Percentiles rank a stretch among this genome's conserved stretches.
Conservation (phyloP, 2,329 filamentous ascomycete genomes). For the Penicillium sp. region DNA sequence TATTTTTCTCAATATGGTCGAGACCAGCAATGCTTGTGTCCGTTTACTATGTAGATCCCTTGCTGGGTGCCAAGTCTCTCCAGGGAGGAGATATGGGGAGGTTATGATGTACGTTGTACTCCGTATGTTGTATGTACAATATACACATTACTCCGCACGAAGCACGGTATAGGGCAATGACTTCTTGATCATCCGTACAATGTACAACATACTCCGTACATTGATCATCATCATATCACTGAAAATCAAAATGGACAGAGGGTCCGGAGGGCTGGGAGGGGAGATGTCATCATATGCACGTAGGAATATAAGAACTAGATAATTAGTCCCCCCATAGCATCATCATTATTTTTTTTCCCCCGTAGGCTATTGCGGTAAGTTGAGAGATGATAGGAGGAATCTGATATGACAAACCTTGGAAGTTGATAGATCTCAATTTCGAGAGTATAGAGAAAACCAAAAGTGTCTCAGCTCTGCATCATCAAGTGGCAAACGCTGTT, state of each 20-base stretch:
- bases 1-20: neutral
- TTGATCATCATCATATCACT: conserved; percentile 6
- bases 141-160: too few species aligned
- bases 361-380: neutral
- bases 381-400: neutral
- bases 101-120: conserved; percentile 1
- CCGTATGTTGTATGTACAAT: neutral
- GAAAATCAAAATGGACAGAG: conserved; percentile 2
- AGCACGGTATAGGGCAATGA: neutral
- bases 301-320: conserved; percentile 5
- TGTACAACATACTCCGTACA: neutral
- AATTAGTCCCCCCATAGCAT: conserved; percentile 8
- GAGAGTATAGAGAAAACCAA: neutral
- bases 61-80: conserved; percentile 16
- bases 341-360: conserved; percentile 9
- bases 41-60: conserved; percentile 13
- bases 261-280: conserved; percentile 4
- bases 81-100: neutral
- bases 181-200: neutral
- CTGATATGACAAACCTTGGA: neutral
- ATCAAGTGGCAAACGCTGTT: conserved; percentile 21
- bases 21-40: conserved; percentile 15
- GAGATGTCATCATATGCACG: conserved; percentile 24
- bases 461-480: conserved; percentile 11
- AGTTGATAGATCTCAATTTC: neutral